Evolutionary conservation across 176 grass and related monocot species (phyloP).

Genomic region (Hsuehochloa calcarea): DNA sequence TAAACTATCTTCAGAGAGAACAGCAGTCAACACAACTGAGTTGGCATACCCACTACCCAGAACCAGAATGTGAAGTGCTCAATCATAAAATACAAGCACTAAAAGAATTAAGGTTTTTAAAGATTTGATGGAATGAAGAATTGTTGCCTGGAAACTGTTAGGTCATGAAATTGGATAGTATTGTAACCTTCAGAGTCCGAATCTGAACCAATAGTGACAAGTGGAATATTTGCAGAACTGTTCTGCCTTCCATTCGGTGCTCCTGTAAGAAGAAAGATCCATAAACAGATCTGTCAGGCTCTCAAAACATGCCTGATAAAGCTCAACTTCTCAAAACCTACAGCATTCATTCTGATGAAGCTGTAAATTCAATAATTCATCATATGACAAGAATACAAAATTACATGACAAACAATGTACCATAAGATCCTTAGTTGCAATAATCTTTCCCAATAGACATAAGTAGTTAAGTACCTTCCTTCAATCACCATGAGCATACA

Average conservation of each 20-base stretch:
- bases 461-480: not conserved
- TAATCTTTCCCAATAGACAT: not conserved
- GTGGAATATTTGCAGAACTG: not conserved
- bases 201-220: constrained; percentile 51
- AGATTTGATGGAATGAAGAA: constrained; percentile 8
- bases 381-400: constrained; percentile 23
- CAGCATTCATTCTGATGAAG: constrained; percentile 1
- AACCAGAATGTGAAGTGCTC: constrained; percentile 16
- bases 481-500: not conserved
- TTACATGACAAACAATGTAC: not conserved
- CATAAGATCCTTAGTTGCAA: not conserved
- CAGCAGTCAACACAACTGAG: not conserved
- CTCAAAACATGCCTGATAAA: not conserved
- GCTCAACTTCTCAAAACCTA: constrained; percentile 16
- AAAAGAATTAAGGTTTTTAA: not conserved
- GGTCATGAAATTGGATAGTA: not conserved
- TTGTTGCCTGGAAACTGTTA: constrained; percentile 18
- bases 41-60: constrained; percentile 19
- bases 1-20: constrained; percentile 17
- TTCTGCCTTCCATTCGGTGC: constrained; percentile 19
- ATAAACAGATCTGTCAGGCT: not conserved
- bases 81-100: constrained; percentile 11
- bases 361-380: constrained; percentile 19
- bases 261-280: constrained; percentile 18
- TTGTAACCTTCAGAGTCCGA: constrained; percentile 72